Evolutionary conservation across 2,329 filamentous ascomycete genomes (phyloP), one percentile per base, ranked within the genome.

Genomic region (Colletotrichum sp.): DNA sequence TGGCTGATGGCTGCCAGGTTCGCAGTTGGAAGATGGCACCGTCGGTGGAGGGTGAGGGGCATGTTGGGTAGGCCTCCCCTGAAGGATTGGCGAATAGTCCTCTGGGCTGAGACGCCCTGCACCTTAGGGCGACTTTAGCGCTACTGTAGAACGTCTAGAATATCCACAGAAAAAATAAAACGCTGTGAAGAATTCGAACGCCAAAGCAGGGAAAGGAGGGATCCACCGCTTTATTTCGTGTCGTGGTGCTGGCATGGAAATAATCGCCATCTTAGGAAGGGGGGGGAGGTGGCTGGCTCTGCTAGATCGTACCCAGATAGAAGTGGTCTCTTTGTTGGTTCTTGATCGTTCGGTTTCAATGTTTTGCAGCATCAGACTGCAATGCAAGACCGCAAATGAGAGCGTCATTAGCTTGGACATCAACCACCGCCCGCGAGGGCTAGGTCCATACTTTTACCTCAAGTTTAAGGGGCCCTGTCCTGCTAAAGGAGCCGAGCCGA

Each of bases 401-500:
- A 47, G 18, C 38, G 18, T 47, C 38, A 62, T 24, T 33, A 36
- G 31, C 15, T 62, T 38, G 38, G 38, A n/a, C 38, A 47, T 47
- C 38, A n/a, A 47, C 38, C 38, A 47, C 38, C n/a, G 38, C 18
- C 9, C 38, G 38, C 38, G 61, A 62, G 58, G n/a, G 58, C 24
- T 51, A 64, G 36, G 29, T 64, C 36, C 61, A 33, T 64, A 47
- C 61, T 51, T 64, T 47, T 64, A 64, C 61, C 61, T 64, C 61
- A 31, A 36, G 13, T 64, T 43, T 47, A 64, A 27, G 27, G 18
- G 12, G 16, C 21, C 27, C 15, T 58, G 61, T 24, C 34, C 24
- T 34, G 47, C 61, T 51, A 33, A 18, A 62, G 63, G 57, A 63
- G 70, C 70, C 70, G 70, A 69, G 58, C 66, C 70, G 66, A 72